Evolutionary conservation across 2,329 filamentous ascomycete genomes (phyloP).

Genomic region (Pseudocercospora fuligena): DNA sequence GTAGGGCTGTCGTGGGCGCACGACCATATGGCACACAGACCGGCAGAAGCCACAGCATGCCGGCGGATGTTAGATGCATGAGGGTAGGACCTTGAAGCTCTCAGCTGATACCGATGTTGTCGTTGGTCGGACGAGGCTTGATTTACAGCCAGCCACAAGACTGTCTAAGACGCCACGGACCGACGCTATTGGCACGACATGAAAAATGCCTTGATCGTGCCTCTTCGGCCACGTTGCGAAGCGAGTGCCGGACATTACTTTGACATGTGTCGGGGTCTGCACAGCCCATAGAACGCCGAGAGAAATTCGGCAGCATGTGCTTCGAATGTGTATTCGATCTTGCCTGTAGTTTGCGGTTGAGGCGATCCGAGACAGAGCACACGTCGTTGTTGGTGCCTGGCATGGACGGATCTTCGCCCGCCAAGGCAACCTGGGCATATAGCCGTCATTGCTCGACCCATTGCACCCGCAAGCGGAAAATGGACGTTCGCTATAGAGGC

Average conservation of each 20-base stretch:
- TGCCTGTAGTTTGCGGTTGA: background rate
- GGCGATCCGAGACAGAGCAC: background rate
- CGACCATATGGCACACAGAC: background rate
- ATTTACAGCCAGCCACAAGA: slow-evolving; percentile 4
- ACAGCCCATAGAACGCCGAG: background rate
- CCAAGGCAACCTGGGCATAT: background rate
- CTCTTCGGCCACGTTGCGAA: background rate
- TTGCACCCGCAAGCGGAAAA: background rate
- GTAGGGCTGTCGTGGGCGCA: background rate
- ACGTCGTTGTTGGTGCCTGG: slow-evolving; percentile 2
- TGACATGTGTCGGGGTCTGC: background rate
- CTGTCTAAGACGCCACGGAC: background rate
- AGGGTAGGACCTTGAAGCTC: slow-evolving; percentile 1
- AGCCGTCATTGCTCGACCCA: background rate
- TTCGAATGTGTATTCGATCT: background rate
- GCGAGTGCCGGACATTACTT: background rate
- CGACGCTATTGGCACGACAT: slow-evolving; percentile 1
- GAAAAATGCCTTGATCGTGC: background rate
- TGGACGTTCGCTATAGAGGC: slow-evolving; percentile 1
- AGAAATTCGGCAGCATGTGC: background rate
- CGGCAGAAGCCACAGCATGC: slow-evolving; percentile 5
- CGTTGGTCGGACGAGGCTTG: background rate
- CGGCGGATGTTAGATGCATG: background rate
- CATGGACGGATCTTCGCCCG: background rate
- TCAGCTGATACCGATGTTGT: slow-evolving; percentile 3